phyloP scores from a whole-genome alignment of 1,284 basidiomycete genomes.

The Apiotrichum porosum region DNA sequence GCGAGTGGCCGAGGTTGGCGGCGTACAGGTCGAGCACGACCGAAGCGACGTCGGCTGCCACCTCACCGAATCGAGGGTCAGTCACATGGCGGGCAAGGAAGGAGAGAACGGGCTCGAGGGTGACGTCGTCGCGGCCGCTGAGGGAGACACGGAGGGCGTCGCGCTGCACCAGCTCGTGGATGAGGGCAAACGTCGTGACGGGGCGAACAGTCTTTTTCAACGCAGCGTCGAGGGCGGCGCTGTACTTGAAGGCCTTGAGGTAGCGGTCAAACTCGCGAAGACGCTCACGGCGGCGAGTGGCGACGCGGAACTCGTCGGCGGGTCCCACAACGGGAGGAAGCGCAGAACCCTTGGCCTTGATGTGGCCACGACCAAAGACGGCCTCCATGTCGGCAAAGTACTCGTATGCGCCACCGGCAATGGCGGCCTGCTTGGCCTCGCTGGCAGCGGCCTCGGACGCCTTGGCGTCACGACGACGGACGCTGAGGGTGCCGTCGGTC shows the following conservation, averaged over 20 bases:
- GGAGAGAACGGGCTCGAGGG: constrained; percentile 83
- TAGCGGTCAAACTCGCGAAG: constrained; percentile 84
- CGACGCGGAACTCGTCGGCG: constrained; percentile 68
- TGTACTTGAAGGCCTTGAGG: constrained; percentile 90
- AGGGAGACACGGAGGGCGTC: constrained; percentile 85
- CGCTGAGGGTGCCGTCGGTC: constrained; percentile 91
- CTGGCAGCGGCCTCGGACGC: constrained; percentile 56
- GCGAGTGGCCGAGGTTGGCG: constrained; percentile 85
- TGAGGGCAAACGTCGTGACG: constrained; percentile 79
- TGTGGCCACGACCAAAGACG: constrained; percentile 57
- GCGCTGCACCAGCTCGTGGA: constrained; percentile 88
- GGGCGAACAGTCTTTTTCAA: constrained; percentile 70
- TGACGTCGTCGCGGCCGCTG: constrained; percentile 85
- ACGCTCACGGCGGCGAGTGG: constrained; percentile 66
- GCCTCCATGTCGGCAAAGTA: constrained; percentile 62
- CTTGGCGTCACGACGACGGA: constrained; percentile 76
- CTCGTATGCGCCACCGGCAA: constrained; percentile 64
- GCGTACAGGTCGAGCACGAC: constrained; percentile 90
- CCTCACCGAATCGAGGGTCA: constrained; percentile 84
- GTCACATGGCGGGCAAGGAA: constrained; percentile 79
- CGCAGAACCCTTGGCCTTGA: constrained; percentile 56
- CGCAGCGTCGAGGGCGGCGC: constrained; percentile 86
- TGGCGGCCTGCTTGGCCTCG: constrained; percentile 52
- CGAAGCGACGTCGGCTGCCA: constrained; percentile 75
- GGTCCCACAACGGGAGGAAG: constrained; percentile 52